Evolutionary conservation across 768 basidiomycete species (phyloP).

Genomic region (Suillus subalutaceus): DNA sequence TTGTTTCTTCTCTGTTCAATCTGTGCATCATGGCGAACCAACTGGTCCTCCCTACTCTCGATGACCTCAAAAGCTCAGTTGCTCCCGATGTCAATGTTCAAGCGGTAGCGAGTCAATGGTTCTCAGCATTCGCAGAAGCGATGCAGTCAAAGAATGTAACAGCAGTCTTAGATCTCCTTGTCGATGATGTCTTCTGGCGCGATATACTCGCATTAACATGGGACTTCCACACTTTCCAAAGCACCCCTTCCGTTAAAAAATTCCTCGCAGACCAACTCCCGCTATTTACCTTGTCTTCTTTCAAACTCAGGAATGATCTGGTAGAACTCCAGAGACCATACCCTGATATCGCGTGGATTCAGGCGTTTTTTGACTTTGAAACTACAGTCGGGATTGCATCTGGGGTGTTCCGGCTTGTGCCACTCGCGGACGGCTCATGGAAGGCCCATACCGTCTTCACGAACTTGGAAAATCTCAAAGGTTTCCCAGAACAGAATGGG

Average conservation of each 20-base stretch:
- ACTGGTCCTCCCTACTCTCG: constrained; percentile 26
- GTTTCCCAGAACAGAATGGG: constrained; percentile 47
- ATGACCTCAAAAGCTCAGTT: constrained; percentile 23
- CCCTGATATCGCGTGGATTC: constrained; percentile 46
- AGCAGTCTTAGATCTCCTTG: constrained; percentile 35
- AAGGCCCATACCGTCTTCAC: constrained; percentile 53
- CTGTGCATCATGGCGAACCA: constrained; percentile 1
- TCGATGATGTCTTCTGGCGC: constrained; percentile 52
- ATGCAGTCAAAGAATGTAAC: constrained; percentile 37
- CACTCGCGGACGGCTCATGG: constrained; percentile 44
- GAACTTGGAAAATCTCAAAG: constrained; percentile 52
- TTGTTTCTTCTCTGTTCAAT: not conserved
- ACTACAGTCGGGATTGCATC: constrained; percentile 40
- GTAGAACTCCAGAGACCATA: constrained; percentile 30
- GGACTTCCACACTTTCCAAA: constrained; percentile 62
- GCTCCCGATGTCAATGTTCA: constrained; percentile 38
- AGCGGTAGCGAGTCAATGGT: constrained; percentile 43
- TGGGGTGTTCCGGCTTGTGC: constrained; percentile 52
- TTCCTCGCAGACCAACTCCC: constrained; percentile 52
- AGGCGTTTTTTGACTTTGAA: constrained; percentile 47
- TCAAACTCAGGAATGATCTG: constrained; percentile 27
- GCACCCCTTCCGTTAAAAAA: constrained; percentile 38
- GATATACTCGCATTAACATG: constrained; percentile 66
- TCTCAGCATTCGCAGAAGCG: constrained; percentile 38
- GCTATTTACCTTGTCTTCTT: constrained; percentile 21